These are phyloP conservation scores for Echinosophora koreensis DNA, from an alignment of 306 rosid genomes.

Conservation along the genomic window DNA sequence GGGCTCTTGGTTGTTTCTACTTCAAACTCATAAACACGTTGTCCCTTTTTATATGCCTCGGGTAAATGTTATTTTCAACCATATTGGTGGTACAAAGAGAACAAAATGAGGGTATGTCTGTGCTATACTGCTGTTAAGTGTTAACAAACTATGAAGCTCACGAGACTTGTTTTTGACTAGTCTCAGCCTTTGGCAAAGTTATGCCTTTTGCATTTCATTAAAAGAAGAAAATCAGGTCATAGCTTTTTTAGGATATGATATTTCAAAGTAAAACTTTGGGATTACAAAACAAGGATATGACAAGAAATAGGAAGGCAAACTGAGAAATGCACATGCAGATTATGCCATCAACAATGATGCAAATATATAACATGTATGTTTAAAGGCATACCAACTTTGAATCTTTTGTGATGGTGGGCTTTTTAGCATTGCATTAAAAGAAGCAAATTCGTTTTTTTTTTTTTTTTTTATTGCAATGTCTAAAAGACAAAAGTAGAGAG, in stretches of 20 bases:
- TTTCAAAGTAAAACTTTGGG: constrained; percentile 54
- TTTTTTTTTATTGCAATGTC: constrained; percentile 36
- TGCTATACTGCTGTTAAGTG: constrained; percentile 50
- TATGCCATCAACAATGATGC: constrained; percentile 49
- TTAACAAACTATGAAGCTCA: constrained; percentile 50
- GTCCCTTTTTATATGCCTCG: constrained; percentile 47
- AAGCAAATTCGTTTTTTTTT: constrained; percentile 45
- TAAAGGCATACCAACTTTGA: constrained; percentile 55
- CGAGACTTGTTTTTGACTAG: constrained; percentile 50
- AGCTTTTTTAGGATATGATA: constrained; percentile 57
- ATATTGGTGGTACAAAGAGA: constrained; percentile 30
- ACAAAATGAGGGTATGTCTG: constrained; percentile 39
- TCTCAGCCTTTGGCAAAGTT: constrained; percentile 69
- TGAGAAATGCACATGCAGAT: constrained; percentile 45
- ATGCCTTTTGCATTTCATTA: constrained; percentile 78
- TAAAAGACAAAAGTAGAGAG: constrained; percentile 38
- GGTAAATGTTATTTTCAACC: constrained; percentile 47
- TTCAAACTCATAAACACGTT: constrained; percentile 50
- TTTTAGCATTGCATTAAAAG: constrained; percentile 59
- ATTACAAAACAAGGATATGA: constrained; percentile 51
- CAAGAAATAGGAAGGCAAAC: constrained; percentile 51
- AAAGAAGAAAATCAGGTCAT: constrained; percentile 71
- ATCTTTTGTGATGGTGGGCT: constrained; percentile 51
- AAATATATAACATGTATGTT: constrained; percentile 46
- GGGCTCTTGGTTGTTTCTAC: constrained; percentile 43